These are phyloP conservation scores for Paramyrothecium roridum DNA, from an alignment of 2,329 filamentous ascomycete genomes.

Conservation along the genomic window DNA sequence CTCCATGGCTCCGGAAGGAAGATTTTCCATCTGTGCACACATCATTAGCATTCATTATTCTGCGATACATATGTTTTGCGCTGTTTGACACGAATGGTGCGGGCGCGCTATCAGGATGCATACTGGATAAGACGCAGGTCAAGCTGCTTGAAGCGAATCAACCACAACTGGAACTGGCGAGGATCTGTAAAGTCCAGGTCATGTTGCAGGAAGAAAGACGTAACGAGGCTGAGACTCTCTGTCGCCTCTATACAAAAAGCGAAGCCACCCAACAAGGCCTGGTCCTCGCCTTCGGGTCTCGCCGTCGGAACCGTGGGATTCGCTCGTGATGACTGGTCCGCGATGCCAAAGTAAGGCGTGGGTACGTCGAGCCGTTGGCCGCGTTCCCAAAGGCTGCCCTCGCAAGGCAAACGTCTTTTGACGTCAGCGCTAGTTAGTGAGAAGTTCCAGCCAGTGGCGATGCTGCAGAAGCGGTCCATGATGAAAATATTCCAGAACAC, in stretches of 20 bases:
- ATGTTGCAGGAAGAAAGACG: conserved; percentile 39
- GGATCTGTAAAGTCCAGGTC: conserved; percentile 30
- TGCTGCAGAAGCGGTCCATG: conserved; percentile 36
- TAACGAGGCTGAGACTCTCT: conserved; percentile 37
- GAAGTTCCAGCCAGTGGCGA: conserved; percentile 31
- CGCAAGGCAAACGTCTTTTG: conserved; percentile 32
- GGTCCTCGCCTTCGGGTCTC: conserved; percentile 16
- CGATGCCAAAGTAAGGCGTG: conserved; percentile 37
- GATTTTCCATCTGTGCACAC: conserved; percentile 35
- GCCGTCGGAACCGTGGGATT: conserved; percentile 3
- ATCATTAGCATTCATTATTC: not conserved
- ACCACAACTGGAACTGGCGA: conserved; percentile 34
- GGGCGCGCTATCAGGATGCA: conserved; percentile 2
- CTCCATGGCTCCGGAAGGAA: conserved; percentile 40
- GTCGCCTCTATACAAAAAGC: conserved; percentile 44
- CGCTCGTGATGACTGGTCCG: conserved; percentile 19
- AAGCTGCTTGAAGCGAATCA: conserved; percentile 41
- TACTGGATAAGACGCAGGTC: conserved; percentile 38
- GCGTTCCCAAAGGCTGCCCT: conserved; percentile 33
- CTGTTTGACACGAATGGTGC: not conserved
- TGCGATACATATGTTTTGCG: not conserved
- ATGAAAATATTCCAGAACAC: conserved; percentile 40
- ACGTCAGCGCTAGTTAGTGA: conserved; percentile 31
- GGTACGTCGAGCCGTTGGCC: conserved; percentile 29
- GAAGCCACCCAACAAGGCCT: conserved; percentile 32